Conservation (phyloP, 495 filamentous ascomycete genomes). For the Daldinia childiae region DNA sequence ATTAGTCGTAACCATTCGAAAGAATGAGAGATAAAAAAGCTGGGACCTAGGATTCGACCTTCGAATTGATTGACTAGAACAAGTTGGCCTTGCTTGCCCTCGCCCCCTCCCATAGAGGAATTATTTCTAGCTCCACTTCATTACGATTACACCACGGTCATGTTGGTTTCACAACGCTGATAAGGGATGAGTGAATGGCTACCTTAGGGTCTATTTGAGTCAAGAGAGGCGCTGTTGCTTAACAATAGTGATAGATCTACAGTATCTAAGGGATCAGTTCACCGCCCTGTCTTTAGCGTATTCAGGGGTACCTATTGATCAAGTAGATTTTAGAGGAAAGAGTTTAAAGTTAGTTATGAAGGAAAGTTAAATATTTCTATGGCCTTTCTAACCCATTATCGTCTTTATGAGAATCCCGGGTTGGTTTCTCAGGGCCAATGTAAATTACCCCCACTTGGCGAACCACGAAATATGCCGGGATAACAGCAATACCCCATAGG, state of each 20-base stretch:
- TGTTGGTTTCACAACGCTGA: background rate
- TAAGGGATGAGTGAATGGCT: background rate
- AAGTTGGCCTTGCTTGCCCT: background rate
- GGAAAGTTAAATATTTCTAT: background rate
- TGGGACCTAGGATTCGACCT: background rate
- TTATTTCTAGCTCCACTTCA: background rate
- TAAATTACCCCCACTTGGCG: slow-evolving; percentile 29
- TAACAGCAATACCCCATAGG: slow-evolving; percentile 35
- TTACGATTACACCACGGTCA: background rate
- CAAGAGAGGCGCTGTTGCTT: background rate
- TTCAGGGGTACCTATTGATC: no score
- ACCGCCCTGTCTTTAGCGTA: no score
- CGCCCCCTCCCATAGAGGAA: no score
- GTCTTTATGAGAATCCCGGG: background rate
- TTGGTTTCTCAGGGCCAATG: slow-evolving; percentile 19
- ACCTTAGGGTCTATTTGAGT: background rate
- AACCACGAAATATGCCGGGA: slow-evolving; percentile 36
- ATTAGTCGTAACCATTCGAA: background rate
- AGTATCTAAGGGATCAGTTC: background rate
- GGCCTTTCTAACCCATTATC: background rate
- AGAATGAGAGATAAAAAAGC: background rate
- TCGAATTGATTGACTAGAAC: background rate
- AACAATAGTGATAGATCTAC: background rate
- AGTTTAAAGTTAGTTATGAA: no score
- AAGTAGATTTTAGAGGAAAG: no score